Conservation (phyloP, 371 early-diverging fungal genomes). For the Umbelopsis sp. region DNA sequence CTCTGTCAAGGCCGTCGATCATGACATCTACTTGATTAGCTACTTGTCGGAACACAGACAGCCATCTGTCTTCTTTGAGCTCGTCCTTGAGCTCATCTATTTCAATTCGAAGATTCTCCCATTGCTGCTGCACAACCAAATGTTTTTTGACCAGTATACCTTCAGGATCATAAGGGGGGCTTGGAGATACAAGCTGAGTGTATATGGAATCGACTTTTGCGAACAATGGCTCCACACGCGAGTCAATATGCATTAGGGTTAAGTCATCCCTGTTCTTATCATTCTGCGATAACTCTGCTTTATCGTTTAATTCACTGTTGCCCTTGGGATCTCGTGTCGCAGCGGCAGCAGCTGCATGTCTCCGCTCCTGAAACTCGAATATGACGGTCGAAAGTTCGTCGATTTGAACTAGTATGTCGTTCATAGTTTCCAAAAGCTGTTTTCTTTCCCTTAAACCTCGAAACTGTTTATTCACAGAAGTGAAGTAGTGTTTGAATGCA, state of each 20-base stretch:
- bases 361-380: constrained; percentile 49
- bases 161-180: constrained; percentile 36
- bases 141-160: constrained; percentile 40
- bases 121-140: constrained; percentile 44
- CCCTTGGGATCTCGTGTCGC: background rate
- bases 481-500: constrained; percentile 44
- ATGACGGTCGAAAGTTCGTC: constrained; percentile 45
- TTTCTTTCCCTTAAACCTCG: constrained; percentile 27
- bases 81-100: constrained; percentile 60
- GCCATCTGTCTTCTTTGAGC: constrained; percentile 66
- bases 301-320: background rate
- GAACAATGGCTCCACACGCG: constrained; percentile 53
- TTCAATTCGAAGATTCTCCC: constrained; percentile 50
- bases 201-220: constrained; percentile 55
- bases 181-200: constrained; percentile 44
- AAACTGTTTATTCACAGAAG: constrained; percentile 39
- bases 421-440: constrained; percentile 30
- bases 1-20: constrained; percentile 64
- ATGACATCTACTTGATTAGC: constrained; percentile 63
- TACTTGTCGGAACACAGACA: constrained; percentile 62
- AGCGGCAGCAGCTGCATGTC: constrained; percentile 31
- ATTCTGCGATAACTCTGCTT: background rate
- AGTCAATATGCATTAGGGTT: constrained; percentile 50
- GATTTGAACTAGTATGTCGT: constrained; percentile 35
- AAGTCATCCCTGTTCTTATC: constrained; percentile 29